phyloP scores from a whole-genome alignment of 2,329 filamentous ascomycete species.

The Aspergillus sp. region DNA sequence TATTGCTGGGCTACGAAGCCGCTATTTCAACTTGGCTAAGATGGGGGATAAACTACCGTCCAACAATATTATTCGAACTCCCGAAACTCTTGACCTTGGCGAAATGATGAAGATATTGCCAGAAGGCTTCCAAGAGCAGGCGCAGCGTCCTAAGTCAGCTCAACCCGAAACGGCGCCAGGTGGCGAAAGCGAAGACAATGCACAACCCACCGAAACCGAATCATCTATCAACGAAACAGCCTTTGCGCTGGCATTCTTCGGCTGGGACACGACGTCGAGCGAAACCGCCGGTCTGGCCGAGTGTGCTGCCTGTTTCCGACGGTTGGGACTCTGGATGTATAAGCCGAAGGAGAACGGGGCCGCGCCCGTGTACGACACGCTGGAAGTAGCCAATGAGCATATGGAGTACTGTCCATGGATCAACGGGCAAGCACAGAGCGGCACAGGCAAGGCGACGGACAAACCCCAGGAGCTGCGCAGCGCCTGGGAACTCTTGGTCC shows the following conservation, averaged over 20 bases:
- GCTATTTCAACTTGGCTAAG: slow-evolving; percentile 50
- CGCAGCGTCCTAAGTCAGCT: slow-evolving; percentile 8
- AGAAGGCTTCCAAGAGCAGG: slow-evolving; percentile 11
- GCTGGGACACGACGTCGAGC: slow-evolving; percentile 55
- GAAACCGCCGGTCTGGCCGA: slow-evolving; percentile 54
- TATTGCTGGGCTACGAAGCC: slow-evolving; percentile 48
- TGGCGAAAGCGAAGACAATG: slow-evolving; percentile 2
- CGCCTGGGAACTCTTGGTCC: slow-evolving; percentile 39
- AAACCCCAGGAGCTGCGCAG: slow-evolving; percentile 26
- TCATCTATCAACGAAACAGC: slow-evolving; percentile 49
- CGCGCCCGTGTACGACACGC: slow-evolving; percentile 33
- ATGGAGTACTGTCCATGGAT: slow-evolving; percentile 79
- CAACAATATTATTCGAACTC: slow-evolving; percentile 20
- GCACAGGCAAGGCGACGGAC: slow-evolving; percentile 21
- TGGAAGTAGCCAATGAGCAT: slow-evolving; percentile 64
- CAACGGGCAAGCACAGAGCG: slow-evolving; percentile 53
- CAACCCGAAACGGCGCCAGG: slow-evolving; percentile 6
- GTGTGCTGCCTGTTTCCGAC: slow-evolving; percentile 78
- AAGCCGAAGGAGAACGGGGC: slow-evolving; percentile 57
- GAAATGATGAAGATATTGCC: slow-evolving; percentile 22
- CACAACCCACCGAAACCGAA: slow-evolving; percentile 7
- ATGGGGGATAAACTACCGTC: slow-evolving; percentile 31
- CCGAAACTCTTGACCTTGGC: slow-evolving; percentile 24
- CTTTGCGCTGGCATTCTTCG: slow-evolving; percentile 59
- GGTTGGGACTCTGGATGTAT: slow-evolving; percentile 91